Conservation (phyloP, 1,284 basidiomycete genomes). For the Omphalotus olearius region DNA sequence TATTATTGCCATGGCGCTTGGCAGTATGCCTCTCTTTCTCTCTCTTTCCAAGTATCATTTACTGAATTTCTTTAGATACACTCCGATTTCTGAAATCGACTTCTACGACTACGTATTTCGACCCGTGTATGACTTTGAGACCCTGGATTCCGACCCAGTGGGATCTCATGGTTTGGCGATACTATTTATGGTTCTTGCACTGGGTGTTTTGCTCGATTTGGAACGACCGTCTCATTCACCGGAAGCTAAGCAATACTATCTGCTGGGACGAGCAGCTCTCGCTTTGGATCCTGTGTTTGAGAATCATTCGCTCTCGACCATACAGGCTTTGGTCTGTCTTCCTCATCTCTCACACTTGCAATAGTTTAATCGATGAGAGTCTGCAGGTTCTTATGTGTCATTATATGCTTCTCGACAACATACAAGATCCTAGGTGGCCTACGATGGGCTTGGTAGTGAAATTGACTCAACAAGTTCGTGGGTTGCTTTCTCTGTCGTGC, state of each 20-base stretch:
- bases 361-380: conserved; percentile 19
- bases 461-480: conserved; percentile 61
- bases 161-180: conserved; percentile 43
- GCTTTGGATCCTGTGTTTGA: conserved; percentile 60
- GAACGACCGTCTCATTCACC: conserved; percentile 43
- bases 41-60: background rate
- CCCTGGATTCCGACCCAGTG: conserved; percentile 30
- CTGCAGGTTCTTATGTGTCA: conserved; percentile 63
- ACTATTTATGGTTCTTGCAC: conserved; percentile 41
- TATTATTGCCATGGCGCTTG: conserved; percentile 65
- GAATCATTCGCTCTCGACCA: conserved; percentile 54
- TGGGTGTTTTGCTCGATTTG: conserved; percentile 47
- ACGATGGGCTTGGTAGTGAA: conserved; percentile 67
- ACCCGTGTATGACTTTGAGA: conserved; percentile 46
- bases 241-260: conserved; percentile 53
- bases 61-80: conserved; percentile 41
- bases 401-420: conserved; percentile 64
- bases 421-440: conserved; percentile 61
- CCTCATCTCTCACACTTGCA: background rate
- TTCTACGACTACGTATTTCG: conserved; percentile 48
- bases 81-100: conserved; percentile 53
- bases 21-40: conserved; percentile 44
- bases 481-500: background rate
- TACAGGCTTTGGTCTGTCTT: conserved; percentile 55
- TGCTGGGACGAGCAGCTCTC: conserved; percentile 53